Evolutionary conservation across 1,284 basidiomycete genomes (phyloP), one percentile per base, ranked within the genome.

Genomic region (Ganoderma sinense): DNA sequence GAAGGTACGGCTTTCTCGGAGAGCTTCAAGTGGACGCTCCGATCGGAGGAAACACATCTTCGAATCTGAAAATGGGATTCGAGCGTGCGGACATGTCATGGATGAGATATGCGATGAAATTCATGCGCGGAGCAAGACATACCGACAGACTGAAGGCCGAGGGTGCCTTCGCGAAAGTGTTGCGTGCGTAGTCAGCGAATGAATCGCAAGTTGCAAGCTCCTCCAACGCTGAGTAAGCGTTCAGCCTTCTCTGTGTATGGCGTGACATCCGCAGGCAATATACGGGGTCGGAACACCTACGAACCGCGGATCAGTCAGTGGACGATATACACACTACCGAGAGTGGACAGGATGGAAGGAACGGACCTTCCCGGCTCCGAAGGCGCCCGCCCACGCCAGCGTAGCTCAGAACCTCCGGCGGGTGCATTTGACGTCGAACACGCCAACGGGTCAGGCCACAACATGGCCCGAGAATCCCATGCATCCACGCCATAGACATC

Each of bases 301-400:
- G 16, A 56, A n/a, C 8, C 29, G n/a, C 18, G 33, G 20, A 59
- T 59, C 36, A 39, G 36, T 20, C 33, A 23, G 56, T 13, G 33
- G 20, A 39, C n/a, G 29, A 39, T n/a, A 23, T 14, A 20, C 20
- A 16, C 33, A 59, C n/a, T 13, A 11, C 18, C n/a, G 18, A 59
- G 18, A 20, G 36, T 4, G 56, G 56, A 59, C 56, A 59, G 56
- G n/a, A 59, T 59, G 56, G 56, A 59, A 6, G 36, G 39, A n/a
- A 59, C 36, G 56, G 31, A 59, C 20, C 36, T 39, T 39, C 36
- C 56, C 56, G 56, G 33, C 33, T 23, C 56, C 56, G 56, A 59
- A 59, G 2, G n/a, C 33, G 33, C n/a, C 56, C 56, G 20, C 20
- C 2, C 29, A 10, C 8, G n/a, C 26, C 33, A 10, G 31, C 3